Evolutionary conservation across 441 rosid species (phyloP), one percentile per base, ranked within the genome.

Genomic region (Aquilaria agallochum): DNA sequence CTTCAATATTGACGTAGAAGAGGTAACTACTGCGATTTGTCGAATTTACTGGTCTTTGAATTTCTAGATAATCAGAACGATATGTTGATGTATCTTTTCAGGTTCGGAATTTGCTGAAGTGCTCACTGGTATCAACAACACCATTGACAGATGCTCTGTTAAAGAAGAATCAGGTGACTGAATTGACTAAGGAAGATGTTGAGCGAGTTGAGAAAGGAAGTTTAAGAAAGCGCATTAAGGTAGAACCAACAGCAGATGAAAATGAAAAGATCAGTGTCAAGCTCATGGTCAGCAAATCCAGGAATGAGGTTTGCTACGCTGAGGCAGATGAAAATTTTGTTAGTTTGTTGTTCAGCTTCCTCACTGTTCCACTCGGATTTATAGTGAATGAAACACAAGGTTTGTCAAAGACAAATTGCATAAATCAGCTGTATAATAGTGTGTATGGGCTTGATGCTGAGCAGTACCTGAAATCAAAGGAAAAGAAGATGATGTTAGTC

Each of bases 341-440:
- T 56, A 45, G 66, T 63, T 52, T 74, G 12, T 60, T 77, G 33
- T 68, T 68, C 20, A 68, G 78, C n/a, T 68, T 77, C 68, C 78
- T 74, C 8, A 50, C 68, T 20, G 7, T 68, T 54, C 81, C 78
- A 14, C 70, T 71, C 5, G 76, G 72, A 10, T 33, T 51, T 30
- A 11, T 62, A 27, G 32, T 31, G 1, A 69, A 69, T 46, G 31
- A 64, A 68, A 66, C 58, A 62, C 27, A 36, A 0, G 34, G 50
- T 2, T n/a, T 31, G 62, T 7, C 1, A 46, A 45, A 55, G 10
- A 57, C 34, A 56, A 66, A 68, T 42, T 54, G 68, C 59, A n/a
- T 70, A 33, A 8, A 15, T 60, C 66, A 62, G 51, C 56, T 73
- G 5, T 70, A 70, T n/a, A 45, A 61, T 0, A 60, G 59, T 60